phyloP scores from a whole-genome alignment of 352 stramenopile genomes.

The Phytophthora pistaciae region DNA sequence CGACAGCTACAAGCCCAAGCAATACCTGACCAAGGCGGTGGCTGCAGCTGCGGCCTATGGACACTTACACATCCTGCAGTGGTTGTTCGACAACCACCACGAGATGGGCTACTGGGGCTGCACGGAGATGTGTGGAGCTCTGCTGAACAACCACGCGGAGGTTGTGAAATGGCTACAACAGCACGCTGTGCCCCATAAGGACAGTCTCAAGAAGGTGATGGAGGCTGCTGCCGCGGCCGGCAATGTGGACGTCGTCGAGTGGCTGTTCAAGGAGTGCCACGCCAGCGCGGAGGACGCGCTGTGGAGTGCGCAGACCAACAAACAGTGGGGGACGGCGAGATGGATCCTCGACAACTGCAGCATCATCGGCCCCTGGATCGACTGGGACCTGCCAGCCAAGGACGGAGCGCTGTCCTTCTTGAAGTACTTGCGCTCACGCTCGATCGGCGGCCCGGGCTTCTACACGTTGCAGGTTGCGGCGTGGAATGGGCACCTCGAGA shows the following conservation, averaged over 20 bases:
- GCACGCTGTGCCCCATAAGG: constrained; percentile 24
- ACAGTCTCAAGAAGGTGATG: constrained; percentile 48
- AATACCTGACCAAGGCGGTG: constrained; percentile 33
- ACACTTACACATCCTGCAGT: constrained; percentile 36
- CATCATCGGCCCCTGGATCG: constrained; percentile 35
- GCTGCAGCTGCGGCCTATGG: constrained; percentile 31
- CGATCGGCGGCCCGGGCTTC: constrained; percentile 47
- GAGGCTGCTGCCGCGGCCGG: constrained; percentile 38
- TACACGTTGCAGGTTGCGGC: constrained; percentile 72
- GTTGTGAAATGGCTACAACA: constrained; percentile 39
- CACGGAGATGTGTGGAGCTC: constrained; percentile 42
- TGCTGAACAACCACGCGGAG: constrained; percentile 27
- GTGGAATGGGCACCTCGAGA: constrained; percentile 40
- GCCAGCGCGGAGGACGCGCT: constrained; percentile 32
- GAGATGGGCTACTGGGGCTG: constrained; percentile 39
- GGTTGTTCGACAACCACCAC: constrained; percentile 29
- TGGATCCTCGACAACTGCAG: constrained; percentile 45
- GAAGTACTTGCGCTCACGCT: constrained; percentile 52
- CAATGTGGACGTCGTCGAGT: constrained; percentile 42
- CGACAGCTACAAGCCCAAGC: constrained; percentile 25
- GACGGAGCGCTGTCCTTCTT: constrained; percentile 56
- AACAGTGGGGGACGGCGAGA: constrained; percentile 25
- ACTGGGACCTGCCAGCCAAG: constrained; percentile 59
- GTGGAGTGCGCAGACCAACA: constrained; percentile 30
- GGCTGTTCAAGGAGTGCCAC: constrained; percentile 29